Percentiles rank a stretch among this genome's conserved stretches.
Evolutionary conservation across 192 early-diverging fungal species (phyloP).

Genomic region (Entophlyctis luteolus): DNA sequence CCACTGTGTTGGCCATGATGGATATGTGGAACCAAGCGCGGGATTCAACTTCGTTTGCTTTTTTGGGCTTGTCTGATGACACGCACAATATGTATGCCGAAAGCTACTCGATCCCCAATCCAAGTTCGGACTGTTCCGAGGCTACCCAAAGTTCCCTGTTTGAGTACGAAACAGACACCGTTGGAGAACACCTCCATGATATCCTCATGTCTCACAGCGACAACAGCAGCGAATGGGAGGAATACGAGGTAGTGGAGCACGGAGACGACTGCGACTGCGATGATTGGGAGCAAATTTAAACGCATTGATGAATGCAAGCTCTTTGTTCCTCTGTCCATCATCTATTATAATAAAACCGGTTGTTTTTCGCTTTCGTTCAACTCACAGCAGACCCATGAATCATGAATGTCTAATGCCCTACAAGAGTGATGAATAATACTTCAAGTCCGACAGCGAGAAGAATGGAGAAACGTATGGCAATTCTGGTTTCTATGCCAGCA

Average conservation of each 20-base stretch:
- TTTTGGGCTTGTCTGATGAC: neutral
- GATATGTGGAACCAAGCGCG: neutral
- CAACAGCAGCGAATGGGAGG: neutral
- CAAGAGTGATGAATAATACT: no score
- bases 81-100: neutral
- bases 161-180: neutral
- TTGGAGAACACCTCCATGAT: neutral
- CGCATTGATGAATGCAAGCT: no score
- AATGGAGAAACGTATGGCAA: no score
- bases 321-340: no score
- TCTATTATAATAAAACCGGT: no score
- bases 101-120: neutral
- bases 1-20: neutral
- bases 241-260: no score
- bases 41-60: neutral
- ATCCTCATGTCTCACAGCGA: neutral
- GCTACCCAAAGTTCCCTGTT: neutral
- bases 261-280: neutral
- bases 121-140: neutral
- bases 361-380: no score
- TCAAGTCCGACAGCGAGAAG: no score
- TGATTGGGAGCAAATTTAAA: neutral
- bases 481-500: no score
- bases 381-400: no score
- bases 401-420: no score